Evolutionary conservation across 2,329 filamentous ascomycete species (phyloP), one percentile per base, ranked within the genome.

Genomic region (Trichoderma sp.): DNA sequence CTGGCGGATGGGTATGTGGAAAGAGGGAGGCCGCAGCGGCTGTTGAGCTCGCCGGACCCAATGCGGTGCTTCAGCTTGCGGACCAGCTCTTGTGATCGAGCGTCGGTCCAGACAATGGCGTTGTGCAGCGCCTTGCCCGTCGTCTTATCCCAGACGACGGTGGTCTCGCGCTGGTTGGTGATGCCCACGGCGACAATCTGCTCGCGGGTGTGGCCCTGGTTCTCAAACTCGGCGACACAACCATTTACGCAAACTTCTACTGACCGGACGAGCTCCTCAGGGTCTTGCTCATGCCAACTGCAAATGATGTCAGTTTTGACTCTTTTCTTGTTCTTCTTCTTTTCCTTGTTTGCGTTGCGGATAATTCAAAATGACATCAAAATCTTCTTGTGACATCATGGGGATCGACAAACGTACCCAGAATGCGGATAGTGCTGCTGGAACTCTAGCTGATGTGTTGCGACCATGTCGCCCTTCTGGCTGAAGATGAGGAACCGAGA

Each of bases 271-370:
- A 95, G 83, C 77, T 93, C 90, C 67, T 86, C 81, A 10, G 91
- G 90, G 71, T 94, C 90, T 76, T 94, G 91, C 77, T 95, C 91
- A 77, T 94, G 90, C 91, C 90, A 94, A 74, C 90, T 93, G 34
- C 19, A 9, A 51, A 21, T 45, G 24, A 34, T 64, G 30, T 39
- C 34, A 66, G 59, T 24, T 47, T 51, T 14, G n/a, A n/a, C n/a
- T n/a, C n/a, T 55, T 12, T 47, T 19, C 17, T 19, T 6, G 24
- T 21, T 17, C 14, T 30, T 19, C 14, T 24, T 7, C 28, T n/a
- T 30, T 19, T 24, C 15, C 28, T 34, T 34, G 21, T 51, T 30
- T 30, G 34, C 34, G 12, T 39, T 39, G 34, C 3, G 12, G 14
- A 39, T 14, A 24, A 24, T 39, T 39, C 12, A 39, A 39, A 39